Percentiles rank a stretch among this genome's conserved stretches.
phyloP scores from a whole-genome alignment of 108 stramenopile species.

The Hondaea fermentalgiana region DNA sequence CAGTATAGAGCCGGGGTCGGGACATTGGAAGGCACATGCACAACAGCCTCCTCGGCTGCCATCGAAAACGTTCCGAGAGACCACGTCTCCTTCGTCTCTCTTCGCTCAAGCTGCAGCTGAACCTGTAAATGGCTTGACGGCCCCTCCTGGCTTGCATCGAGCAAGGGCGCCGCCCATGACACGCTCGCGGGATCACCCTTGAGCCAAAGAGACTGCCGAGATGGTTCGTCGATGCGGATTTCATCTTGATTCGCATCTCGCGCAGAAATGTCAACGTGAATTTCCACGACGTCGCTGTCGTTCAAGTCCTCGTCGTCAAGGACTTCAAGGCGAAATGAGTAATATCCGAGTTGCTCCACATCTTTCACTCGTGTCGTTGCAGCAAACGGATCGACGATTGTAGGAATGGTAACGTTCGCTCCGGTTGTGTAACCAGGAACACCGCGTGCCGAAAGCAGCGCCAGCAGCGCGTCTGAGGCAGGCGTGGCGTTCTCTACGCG shows the following conservation, averaged over 20 bases:
- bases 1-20: too few species aligned
- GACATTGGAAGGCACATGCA: too few species aligned
- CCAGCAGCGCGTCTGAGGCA: too few species aligned
- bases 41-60: too few species aligned
- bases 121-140: too few species aligned
- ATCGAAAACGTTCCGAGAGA: too few species aligned
- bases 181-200: neutral
- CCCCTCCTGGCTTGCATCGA: neutral
- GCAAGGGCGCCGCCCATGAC: neutral
- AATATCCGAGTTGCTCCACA: neutral
- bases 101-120: too few species aligned
- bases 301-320: neutral
- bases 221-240: neutral
- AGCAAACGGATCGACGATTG: neutral
- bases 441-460: too few species aligned
- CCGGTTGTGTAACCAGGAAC: too few species aligned
- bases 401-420: neutral
- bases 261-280: neutral
- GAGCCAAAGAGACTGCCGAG: neutral
- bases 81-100: too few species aligned
- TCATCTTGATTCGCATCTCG: neutral
- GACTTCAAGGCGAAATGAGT: neutral
- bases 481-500: too few species aligned
- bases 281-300: neutral
- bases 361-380: neutral